phyloP scores from a whole-genome alignment of 1,284 basidiomycete species.

The Ceratorhiza oryzae-sativae region DNA sequence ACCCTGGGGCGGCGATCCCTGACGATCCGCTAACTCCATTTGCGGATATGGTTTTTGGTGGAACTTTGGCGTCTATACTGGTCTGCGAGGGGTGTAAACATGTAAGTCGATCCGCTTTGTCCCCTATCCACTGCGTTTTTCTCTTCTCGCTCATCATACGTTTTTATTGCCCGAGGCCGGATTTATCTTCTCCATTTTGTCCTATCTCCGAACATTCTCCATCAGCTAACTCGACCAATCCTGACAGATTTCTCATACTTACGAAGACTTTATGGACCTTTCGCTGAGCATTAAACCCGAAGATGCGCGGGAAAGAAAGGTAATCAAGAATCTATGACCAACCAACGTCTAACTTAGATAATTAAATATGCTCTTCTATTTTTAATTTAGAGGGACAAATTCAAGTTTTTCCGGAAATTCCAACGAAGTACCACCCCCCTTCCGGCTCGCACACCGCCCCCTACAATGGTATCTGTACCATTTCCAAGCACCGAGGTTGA shows the following conservation, averaged over 20 bases:
- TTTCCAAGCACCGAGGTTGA: constrained; percentile 25
- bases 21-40: constrained; percentile 70
- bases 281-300: constrained; percentile 85
- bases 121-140: no score
- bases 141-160: background rate
- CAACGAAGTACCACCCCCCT: constrained; percentile 25
- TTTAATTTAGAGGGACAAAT: constrained; percentile 63
- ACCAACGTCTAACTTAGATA: background rate
- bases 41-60: constrained; percentile 89
- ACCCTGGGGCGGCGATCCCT: constrained; percentile 26
- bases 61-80: constrained; percentile 84
- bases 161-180: background rate
- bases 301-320: constrained; percentile 70
- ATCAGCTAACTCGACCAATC: background rate
- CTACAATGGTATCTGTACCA: background rate
- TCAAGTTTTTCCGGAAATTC: constrained; percentile 64
- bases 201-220: constrained; percentile 1
- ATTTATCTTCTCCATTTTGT: constrained; percentile 6
- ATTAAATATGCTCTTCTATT: no score
- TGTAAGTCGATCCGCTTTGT: constrained; percentile 48
- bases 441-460: constrained; percentile 25
- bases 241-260: constrained; percentile 88
- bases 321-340: constrained; percentile 41
- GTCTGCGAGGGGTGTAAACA: constrained; percentile 92
- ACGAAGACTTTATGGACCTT: constrained; percentile 93